phyloP scores from a whole-genome alignment of 371 early-diverging fungal species.

The Mortierella sp. region DNA sequence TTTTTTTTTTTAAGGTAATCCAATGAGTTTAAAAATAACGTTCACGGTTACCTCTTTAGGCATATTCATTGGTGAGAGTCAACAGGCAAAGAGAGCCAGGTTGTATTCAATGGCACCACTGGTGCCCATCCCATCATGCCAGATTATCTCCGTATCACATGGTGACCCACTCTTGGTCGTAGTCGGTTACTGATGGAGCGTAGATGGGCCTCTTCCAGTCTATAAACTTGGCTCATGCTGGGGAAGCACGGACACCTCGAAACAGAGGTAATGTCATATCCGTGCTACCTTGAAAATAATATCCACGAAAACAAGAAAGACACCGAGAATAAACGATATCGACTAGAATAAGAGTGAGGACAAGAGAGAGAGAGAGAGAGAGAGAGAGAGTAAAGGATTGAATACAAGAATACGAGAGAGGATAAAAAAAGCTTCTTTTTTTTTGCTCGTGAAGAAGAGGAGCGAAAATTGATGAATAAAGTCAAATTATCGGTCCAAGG shows the following conservation, averaged over 20 bases:
- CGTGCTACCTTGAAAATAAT: slow-evolving; percentile 1
- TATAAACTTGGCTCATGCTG: background rate
- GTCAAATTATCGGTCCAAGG: too few relatives aligned
- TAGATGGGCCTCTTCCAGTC: background rate
- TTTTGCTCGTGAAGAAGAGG: background rate
- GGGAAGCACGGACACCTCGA: background rate
- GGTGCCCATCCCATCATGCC: background rate
- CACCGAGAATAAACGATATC: background rate
- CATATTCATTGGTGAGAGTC: background rate
- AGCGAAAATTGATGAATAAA: too few relatives aligned
- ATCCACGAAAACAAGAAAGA: background rate
- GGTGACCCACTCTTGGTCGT: background rate
- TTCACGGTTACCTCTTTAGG: slow-evolving; percentile 46
- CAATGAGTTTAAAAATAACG: slow-evolving; percentile 9
- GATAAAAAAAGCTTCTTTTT: too few relatives aligned
- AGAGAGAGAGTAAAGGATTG: background rate
- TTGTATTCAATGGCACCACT: background rate
- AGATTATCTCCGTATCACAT: background rate
- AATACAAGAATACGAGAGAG: background rate
- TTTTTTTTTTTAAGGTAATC: background rate
- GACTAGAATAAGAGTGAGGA: background rate
- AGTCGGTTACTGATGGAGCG: too few relatives aligned
- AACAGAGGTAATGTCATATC: background rate
- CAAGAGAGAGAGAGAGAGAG: background rate
- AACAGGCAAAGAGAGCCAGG: slow-evolving; percentile 6